Evolutionary conservation across 1,284 basidiomycete species (phyloP).

Genomic region (Irpex sp.): DNA sequence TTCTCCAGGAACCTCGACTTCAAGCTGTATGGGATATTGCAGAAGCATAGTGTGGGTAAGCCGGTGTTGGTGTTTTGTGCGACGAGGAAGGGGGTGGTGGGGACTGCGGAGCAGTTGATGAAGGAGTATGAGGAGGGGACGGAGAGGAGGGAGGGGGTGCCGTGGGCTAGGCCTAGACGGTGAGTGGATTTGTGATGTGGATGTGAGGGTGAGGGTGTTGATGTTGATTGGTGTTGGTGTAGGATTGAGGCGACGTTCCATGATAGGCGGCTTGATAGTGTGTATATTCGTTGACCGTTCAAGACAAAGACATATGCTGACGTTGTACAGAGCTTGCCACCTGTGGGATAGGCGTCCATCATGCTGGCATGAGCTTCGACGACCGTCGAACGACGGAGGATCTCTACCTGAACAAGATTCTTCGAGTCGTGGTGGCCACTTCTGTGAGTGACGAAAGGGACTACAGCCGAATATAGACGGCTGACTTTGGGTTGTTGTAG

Average conservation of each 20-base stretch:
- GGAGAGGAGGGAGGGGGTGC: slow-evolving; percentile 46
- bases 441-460: slow-evolving; percentile 46
- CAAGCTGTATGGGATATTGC: slow-evolving; percentile 69
- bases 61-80: slow-evolving; percentile 85
- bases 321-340: slow-evolving; percentile 47
- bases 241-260: slow-evolving; percentile 55
- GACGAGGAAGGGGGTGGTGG: slow-evolving; percentile 79
- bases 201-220: too few relatives aligned
- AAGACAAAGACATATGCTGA: background rate
- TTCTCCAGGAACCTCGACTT: slow-evolving; percentile 75
- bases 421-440: slow-evolving; percentile 72
- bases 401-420: slow-evolving; percentile 58
- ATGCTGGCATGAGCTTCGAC: slow-evolving; percentile 75
- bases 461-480: background rate
- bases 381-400: slow-evolving; percentile 74
- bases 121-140: slow-evolving; percentile 66
- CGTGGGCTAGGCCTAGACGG: slow-evolving; percentile 62
- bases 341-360: slow-evolving; percentile 80
- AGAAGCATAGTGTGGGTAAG: slow-evolving; percentile 68
- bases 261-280: slow-evolving; percentile 62
- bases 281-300: slow-evolving; percentile 9
- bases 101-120: slow-evolving; percentile 71
- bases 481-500: slow-evolving; percentile 31
- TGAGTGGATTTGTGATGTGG: slow-evolving; percentile 18
- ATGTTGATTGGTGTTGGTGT: background rate